A percentile compares a stretch with the other conserved stretches of the same genome.
These are phyloP conservation scores for Acanthamoeba healyi DNA, from an alignment of 208 protist species.

Conservation along the genomic window DNA sequence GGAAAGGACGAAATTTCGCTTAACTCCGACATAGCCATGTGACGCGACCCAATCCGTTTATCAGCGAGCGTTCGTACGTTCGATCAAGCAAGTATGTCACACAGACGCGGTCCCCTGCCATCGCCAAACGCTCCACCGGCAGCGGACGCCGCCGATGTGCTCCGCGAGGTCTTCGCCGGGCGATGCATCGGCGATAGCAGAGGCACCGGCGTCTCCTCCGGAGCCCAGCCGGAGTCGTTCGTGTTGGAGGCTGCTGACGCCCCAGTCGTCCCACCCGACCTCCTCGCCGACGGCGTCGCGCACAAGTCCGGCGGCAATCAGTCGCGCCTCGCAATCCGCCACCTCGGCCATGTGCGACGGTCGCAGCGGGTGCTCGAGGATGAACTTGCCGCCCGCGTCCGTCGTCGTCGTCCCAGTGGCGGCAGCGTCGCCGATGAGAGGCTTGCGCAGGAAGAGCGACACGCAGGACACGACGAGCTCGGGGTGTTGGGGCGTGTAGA, in stretches of 20 bases:
- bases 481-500: conserved; percentile 16
- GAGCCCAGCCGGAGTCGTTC: neutral
- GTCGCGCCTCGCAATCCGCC: neutral
- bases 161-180: neutral
- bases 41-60: too few relatives aligned
- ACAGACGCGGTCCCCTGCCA: too few relatives aligned
- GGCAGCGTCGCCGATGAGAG: neutral
- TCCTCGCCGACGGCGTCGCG: neutral
- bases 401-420: neutral
- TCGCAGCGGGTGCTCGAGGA: conserved; percentile 7
- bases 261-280: conserved; percentile 22
- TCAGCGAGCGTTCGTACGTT: too few relatives aligned
- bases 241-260: neutral
- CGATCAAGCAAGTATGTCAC: too few relatives aligned
- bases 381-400: neutral
- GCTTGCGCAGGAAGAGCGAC: conserved; percentile 8
- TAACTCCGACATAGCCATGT: too few relatives aligned
- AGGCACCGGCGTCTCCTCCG: too few relatives aligned
- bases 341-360: neutral
- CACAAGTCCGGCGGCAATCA: neutral
- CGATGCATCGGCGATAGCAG: too few relatives aligned
- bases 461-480: neutral
- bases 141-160: neutral
- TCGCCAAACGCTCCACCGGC: neutral
- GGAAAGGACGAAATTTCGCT: too few relatives aligned